These are phyloP conservation scores for Eleusine coracana DNA, from an alignment of 176 grass and related monocot species.

Conservation along the genomic window DNA sequence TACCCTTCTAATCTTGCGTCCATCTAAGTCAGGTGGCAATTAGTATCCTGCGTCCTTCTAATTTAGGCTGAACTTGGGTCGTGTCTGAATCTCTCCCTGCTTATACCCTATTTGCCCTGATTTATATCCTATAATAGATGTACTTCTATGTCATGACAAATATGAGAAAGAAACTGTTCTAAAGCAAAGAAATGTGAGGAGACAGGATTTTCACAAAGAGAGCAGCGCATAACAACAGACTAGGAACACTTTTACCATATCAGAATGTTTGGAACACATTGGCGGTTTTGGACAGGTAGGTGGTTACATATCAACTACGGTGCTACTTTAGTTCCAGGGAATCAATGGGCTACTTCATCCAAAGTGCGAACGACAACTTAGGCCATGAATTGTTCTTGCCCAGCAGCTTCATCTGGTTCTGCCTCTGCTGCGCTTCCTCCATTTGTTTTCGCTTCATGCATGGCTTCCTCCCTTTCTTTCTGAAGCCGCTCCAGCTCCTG, in stretches of 20 bases:
- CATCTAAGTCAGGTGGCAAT: too few species aligned
- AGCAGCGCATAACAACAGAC: not conserved
- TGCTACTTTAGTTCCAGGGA: not conserved
- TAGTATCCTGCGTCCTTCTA: too few species aligned
- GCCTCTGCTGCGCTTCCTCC: constrained; percentile 87
- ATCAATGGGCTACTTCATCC: constrained; percentile 62
- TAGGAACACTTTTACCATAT: not conserved
- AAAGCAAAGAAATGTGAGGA: not conserved
- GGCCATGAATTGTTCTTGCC: constrained; percentile 94
- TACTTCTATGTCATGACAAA: not conserved
- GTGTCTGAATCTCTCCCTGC: too few species aligned
- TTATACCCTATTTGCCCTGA: too few species aligned
- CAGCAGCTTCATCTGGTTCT: constrained; percentile 91
- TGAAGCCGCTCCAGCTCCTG: constrained; percentile 86
- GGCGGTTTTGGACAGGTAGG: constrained; percentile 4
- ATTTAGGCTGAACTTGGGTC: too few species aligned
- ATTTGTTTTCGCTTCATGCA: constrained; percentile 77
- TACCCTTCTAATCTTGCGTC: too few species aligned
- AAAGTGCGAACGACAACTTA: constrained; percentile 81
- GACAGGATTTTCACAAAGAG: not conserved
- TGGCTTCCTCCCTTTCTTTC: constrained; percentile 85
- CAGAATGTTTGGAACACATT: not conserved
- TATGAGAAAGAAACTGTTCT: not conserved
- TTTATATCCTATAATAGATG: too few species aligned
- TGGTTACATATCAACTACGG: constrained; percentile 30